Evolutionary conservation across 257 asterid species (phyloP).

Genomic region (Przewalskia tangutica): DNA sequence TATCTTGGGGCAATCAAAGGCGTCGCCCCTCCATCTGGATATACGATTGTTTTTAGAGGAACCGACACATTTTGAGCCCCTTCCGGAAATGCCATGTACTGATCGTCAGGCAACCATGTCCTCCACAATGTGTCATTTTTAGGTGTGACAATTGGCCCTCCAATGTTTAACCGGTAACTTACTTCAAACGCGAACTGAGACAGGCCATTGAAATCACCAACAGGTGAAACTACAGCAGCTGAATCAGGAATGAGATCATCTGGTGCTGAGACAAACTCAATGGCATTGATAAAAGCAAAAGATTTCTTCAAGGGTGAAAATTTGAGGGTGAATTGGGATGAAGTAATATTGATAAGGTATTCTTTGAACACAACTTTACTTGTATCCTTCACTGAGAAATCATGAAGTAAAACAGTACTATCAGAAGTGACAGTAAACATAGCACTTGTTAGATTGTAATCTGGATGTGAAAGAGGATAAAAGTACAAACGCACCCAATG

Average conservation of each 20-base stretch:
- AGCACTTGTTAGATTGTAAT: constrained; percentile 52
- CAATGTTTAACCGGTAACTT: constrained; percentile 55
- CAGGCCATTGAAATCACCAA: constrained; percentile 41
- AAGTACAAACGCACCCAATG: constrained; percentile 74
- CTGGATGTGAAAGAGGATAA: constrained; percentile 50
- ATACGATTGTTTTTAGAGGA: constrained; percentile 34
- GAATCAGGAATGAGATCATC: constrained; percentile 46
- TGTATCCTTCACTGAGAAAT: constrained; percentile 48
- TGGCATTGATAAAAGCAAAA: constrained; percentile 64
- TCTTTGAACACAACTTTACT: constrained; percentile 41
- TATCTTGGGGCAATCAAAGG: constrained; percentile 57
- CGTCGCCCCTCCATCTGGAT: constrained; percentile 56
- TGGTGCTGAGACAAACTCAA: constrained; percentile 84
- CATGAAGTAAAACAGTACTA: constrained; percentile 56
- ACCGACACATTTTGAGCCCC: constrained; percentile 49
- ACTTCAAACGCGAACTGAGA: constrained; percentile 40
- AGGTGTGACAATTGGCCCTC: constrained; percentile 65
- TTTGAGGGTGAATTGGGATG: constrained; percentile 52
- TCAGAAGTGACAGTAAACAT: constrained; percentile 51
- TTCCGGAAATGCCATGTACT: constrained; percentile 40
- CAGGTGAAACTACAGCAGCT: constrained; percentile 44
- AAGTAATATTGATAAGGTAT: constrained; percentile 60
- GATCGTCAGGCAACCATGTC: constrained; percentile 53
- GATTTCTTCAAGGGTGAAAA: constrained; percentile 71
- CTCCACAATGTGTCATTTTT: constrained; percentile 61